Conservation (phyloP, 768 basidiomycete species). For the Megacollybia marginata region DNA sequence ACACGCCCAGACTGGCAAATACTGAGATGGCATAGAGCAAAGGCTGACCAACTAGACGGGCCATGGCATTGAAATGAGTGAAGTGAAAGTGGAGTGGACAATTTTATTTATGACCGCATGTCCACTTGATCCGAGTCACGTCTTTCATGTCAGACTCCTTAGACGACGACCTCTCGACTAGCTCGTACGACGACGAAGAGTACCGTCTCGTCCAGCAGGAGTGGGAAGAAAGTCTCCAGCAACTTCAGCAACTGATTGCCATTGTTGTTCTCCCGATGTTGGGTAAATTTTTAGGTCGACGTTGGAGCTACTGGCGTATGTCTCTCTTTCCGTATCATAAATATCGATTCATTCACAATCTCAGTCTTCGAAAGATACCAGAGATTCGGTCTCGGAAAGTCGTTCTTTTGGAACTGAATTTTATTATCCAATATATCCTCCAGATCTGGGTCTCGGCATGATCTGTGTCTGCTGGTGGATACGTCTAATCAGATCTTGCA, state of each 20-base stretch:
- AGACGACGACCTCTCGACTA: slow-evolving; percentile 46
- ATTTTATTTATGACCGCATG: not conserved
- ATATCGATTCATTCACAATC: slow-evolving; percentile 7
- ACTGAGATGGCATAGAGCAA: slow-evolving; percentile 74
- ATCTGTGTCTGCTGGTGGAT: slow-evolving; percentile 17
- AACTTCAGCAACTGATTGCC: slow-evolving; percentile 74
- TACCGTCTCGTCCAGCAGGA: slow-evolving; percentile 76
- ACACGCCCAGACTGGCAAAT: slow-evolving; percentile 74
- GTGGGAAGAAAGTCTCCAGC: slow-evolving; percentile 87
- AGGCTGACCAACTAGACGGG: slow-evolving; percentile 66
- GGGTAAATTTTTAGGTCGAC: slow-evolving; percentile 84
- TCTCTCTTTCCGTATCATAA: slow-evolving; percentile 9
- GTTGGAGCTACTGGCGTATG: slow-evolving; percentile 83
- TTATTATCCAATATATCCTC: slow-evolving; percentile 17
- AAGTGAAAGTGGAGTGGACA: slow-evolving; percentile 3
- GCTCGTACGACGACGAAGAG: slow-evolving; percentile 57
- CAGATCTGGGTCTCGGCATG: slow-evolving; percentile 11
- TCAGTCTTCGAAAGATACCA: slow-evolving; percentile 69
- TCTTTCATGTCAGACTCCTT: slow-evolving; percentile 44
- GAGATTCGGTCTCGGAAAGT: slow-evolving; percentile 50
- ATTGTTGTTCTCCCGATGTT: slow-evolving; percentile 79
- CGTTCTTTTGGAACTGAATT: slow-evolving; percentile 47
- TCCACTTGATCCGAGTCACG: not conserved
- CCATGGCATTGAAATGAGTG: slow-evolving; percentile 1
- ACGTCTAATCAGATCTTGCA: slow-evolving; percentile 30